Percentiles rank a stretch among this genome's conserved stretches.
Evolutionary conservation across 2,329 filamentous ascomycete genomes (phyloP).

Genomic region (Pseudopithomyces chartarum): DNA sequence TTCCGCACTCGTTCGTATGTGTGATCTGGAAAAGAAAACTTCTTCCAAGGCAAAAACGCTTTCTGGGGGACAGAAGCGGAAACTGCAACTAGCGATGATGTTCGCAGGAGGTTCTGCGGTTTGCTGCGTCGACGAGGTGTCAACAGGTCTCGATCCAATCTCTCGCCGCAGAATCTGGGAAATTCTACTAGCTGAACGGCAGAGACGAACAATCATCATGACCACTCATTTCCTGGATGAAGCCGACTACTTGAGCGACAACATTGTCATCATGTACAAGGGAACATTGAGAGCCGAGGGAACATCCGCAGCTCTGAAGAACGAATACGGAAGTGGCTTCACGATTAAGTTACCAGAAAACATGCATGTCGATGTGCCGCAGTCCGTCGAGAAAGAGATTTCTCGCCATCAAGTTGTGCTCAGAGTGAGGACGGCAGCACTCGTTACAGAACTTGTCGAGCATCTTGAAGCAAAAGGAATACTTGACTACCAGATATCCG

Average conservation of each 20-base stretch:
- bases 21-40: constrained; percentile 77
- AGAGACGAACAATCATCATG: constrained; percentile 76
- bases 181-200: constrained; percentile 81
- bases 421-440: constrained; percentile 67
- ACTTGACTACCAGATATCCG: constrained; percentile 78
- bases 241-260: constrained; percentile 82
- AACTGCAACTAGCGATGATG: constrained; percentile 91
- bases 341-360: constrained; percentile 26
- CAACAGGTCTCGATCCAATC: constrained; percentile 82
- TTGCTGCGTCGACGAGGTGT: constrained; percentile 88
- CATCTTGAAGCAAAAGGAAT: constrained; percentile 69
- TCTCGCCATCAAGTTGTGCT: constrained; percentile 77
- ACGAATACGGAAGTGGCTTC: constrained; percentile 78
- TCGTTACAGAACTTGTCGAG: constrained; percentile 72
- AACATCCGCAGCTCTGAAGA: constrained; percentile 81
- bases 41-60: constrained; percentile 73
- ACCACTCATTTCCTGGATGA: constrained; percentile 94
- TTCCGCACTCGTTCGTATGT: constrained; percentile 50
- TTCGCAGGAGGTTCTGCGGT: constrained; percentile 83
- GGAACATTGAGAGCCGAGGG: constrained; percentile 79
- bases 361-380: constrained; percentile 13
- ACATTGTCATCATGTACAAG: constrained; percentile 84
- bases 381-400: constrained; percentile 41
- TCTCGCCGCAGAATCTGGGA: constrained; percentile 90
- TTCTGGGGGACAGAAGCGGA: constrained; percentile 87